phyloP scores from a whole-genome alignment of 2,329 filamentous ascomycete genomes.

The Paracoccidioides lutzii region DNA sequence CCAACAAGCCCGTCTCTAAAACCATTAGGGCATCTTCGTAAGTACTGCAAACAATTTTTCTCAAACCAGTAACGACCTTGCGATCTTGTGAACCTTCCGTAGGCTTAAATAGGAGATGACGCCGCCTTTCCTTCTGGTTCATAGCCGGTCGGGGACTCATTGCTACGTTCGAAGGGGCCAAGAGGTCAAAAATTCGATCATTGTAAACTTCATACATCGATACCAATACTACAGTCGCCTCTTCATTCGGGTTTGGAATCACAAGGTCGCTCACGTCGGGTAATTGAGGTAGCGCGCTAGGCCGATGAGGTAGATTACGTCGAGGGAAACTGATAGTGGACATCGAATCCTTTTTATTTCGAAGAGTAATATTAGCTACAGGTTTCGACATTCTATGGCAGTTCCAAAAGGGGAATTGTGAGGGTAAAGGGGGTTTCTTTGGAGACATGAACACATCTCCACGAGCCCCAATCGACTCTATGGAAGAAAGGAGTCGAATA shows the following conservation, averaged over 20 bases:
- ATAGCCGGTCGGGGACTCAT: slow-evolving; percentile 30
- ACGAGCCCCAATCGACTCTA: neutral
- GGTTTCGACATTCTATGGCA: slow-evolving; percentile 15
- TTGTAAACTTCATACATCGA: slow-evolving; percentile 99
- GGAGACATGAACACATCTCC: slow-evolving; percentile 1
- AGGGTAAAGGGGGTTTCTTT: slow-evolving; percentile 7
- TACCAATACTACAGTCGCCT: slow-evolving; percentile 76
- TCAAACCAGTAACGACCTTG: slow-evolving; percentile 86
- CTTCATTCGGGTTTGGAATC: slow-evolving; percentile 52
- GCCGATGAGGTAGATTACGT: slow-evolving; percentile 50
- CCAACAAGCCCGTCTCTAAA: slow-evolving; percentile 75
- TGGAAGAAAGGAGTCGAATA: slow-evolving; percentile 5
- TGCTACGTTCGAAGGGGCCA: slow-evolving; percentile 42
- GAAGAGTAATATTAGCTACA: slow-evolving; percentile 27
- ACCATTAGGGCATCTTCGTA: slow-evolving; percentile 79
- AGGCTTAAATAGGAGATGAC: slow-evolving; percentile 78
- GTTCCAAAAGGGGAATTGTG: slow-evolving; percentile 18
- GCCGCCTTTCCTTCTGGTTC: slow-evolving; percentile 53
- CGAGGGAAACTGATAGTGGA: slow-evolving; percentile 45
- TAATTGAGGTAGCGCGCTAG: slow-evolving; percentile 56
- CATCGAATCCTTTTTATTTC: slow-evolving; percentile 41
- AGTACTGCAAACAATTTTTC: slow-evolving; percentile 74
- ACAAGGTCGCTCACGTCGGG: slow-evolving; percentile 62
- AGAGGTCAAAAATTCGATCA: slow-evolving; percentile 87
- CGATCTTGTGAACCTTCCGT: slow-evolving; percentile 78